Percentiles rank a stretch among this genome's conserved stretches.
Conservation (phyloP, 2,329 filamentous ascomycete species). For the Pseudogymnoascus sp. region DNA sequence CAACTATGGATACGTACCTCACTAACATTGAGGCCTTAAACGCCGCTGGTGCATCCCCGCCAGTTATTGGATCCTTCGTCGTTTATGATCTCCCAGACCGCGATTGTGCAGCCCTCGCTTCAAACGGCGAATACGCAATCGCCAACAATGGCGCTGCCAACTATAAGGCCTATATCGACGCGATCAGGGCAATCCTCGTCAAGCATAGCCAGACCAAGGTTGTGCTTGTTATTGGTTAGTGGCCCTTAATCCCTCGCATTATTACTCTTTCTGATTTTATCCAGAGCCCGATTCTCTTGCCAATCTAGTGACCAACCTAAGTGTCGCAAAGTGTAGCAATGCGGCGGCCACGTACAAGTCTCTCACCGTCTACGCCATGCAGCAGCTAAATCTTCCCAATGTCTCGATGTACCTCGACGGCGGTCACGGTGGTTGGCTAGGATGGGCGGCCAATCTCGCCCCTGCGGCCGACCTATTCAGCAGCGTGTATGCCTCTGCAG, state of each 20-base stretch:
- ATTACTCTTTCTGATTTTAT: background rate
- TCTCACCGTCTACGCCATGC: slow-evolving; percentile 48
- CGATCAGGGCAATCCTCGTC: slow-evolving; percentile 45
- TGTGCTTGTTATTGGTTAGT: slow-evolving; percentile 42
- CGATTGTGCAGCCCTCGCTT: slow-evolving; percentile 56
- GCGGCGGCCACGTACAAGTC: slow-evolving; percentile 48
- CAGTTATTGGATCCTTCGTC: slow-evolving; percentile 45
- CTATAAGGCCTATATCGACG: slow-evolving; percentile 48
- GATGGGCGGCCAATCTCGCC: slow-evolving; percentile 52
- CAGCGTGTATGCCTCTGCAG: slow-evolving; percentile 39
- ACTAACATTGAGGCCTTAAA: slow-evolving; percentile 41
- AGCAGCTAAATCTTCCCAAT: slow-evolving; percentile 50
- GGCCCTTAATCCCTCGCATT: background rate
- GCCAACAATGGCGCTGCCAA: slow-evolving; percentile 41
- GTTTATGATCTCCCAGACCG: slow-evolving; percentile 58
- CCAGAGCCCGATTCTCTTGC: slow-evolving; percentile 54
- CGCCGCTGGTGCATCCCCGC: slow-evolving; percentile 38
- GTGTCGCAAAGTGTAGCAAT: slow-evolving; percentile 45
- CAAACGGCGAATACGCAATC: slow-evolving; percentile 54
- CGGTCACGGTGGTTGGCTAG: slow-evolving; percentile 57
- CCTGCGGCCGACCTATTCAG: slow-evolving; percentile 43
- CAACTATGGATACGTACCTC: slow-evolving; percentile 40
- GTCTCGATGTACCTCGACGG: slow-evolving; percentile 58
- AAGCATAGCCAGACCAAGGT: slow-evolving; percentile 44
- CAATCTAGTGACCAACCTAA: slow-evolving; percentile 55